Percentiles rank a stretch among this genome's conserved stretches.
Evolutionary conservation across 148 eudicot species (phyloP).

Genomic region (Polygonum aviculare): DNA sequence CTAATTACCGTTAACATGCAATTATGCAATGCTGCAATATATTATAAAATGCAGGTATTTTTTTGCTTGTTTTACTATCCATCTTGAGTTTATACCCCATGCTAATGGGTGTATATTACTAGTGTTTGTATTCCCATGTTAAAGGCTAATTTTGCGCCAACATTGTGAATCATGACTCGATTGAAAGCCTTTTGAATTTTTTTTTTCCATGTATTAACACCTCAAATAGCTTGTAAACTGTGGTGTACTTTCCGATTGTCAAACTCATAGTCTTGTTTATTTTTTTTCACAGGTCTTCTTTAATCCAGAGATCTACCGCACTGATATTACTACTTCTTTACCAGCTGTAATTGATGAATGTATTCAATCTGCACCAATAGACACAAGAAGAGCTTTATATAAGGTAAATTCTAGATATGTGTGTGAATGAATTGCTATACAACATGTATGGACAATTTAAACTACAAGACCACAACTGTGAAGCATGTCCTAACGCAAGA

Average conservation of each 20-base stretch:
- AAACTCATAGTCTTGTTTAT: conserved; percentile 10
- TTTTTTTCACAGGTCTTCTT: conserved; percentile 62
- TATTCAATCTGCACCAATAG: conserved; percentile 96
- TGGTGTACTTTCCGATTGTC: not conserved
- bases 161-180: not conserved
- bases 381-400: conserved; percentile 93
- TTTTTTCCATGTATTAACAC: not conserved
- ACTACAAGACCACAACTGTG: not conserved
- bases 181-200: not conserved
- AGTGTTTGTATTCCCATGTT: not conserved
- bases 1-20: not conserved
- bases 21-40: not conserved
- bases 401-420: conserved; percentile 40
- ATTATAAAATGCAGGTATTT: not conserved
- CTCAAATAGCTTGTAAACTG: not conserved
- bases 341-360: conserved; percentile 90
- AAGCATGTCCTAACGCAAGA: not conserved
- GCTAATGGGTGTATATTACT: not conserved
- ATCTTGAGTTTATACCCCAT: not conserved
- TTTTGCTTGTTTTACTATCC: not conserved
- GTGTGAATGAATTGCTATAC: not conserved
- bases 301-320: conserved; percentile 82
- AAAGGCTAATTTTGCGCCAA: not conserved
- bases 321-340: conserved; percentile 66
- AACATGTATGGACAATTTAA: not conserved